Base-by-base conservation (phyloP, 2,329 filamentous ascomycete genomes). In the Verticillium dahliae region DNA sequence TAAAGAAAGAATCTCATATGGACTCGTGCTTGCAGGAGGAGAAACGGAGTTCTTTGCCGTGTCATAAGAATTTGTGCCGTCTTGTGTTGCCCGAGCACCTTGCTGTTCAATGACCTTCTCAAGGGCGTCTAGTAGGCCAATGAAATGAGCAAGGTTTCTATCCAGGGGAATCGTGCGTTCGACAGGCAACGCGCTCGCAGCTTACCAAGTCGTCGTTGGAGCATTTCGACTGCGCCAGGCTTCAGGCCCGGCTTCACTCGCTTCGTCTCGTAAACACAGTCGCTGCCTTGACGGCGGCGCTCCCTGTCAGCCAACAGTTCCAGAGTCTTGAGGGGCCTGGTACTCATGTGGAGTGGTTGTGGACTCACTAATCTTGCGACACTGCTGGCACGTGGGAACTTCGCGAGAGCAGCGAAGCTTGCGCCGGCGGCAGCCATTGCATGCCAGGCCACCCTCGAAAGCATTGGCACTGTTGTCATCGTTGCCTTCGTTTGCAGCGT, bases 161-260 rank as follows among this genome's bases (percentile, higher is more conserved):
- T 31, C 5, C 27, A 4, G 27, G 27, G 27, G 27, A 31, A 31
- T 31, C 27, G 5, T 4, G 27, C 4, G 27, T 31, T 31, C 27
- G 27, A 31, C 3, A 31, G 4, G 2, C 4, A 31, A 4, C 27
- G 27, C 27, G 27, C 27, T 31, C 27, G 27, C 22, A 52, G 45
- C 58, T 13, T 54, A 72, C 73, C 69, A 27, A 76, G 65, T 62
- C 74, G 67, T 60, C 69, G 65, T 58, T 74, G 74, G 27, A 76
- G 62, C 38, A 68, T 71, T 39, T 76, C 74, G 31, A 77, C 68
- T 1, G 73, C 75, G 1, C 75, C 75, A 10, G 67, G 65, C 62
- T 75, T 76, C 61, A 77, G 69, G 2, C 75, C 74, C 4, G 75
- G 75, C 61, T 74, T 76, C 2, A 65, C 67, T 37, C 69, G 68